Evolutionary conservation across 2,329 filamentous ascomycete species (phyloP), one percentile per base, ranked within the genome.

Genomic region (Rutstroemia sp.): DNA sequence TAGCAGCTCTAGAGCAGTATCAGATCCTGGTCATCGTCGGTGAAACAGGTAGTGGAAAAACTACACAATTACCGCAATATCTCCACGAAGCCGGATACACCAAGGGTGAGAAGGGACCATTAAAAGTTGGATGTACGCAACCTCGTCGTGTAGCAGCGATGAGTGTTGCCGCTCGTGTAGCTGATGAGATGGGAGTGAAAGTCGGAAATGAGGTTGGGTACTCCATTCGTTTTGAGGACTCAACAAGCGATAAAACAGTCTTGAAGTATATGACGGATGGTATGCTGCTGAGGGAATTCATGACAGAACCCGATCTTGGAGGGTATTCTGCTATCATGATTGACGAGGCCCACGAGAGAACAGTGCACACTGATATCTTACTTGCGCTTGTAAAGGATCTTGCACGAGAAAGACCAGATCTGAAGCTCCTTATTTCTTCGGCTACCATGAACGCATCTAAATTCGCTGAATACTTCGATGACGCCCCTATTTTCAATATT

Each of bases 221-320:
- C 70, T 86, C 87, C 0, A 95, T 99, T 64, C 88, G 94, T 59
- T 99, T 97, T 65, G 94, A 99, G 69, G 89, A 96, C 71, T 85
- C 86, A 61, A 95, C 91, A 0, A 89, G 84, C 68, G 90, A 95
- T 66, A 95, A 95, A 73, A 97, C 94, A 0, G 78, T 92, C 7
- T 74, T 99, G 54, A 95, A 96, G 71, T 97, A 96, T 72, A 92
- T 95, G 88, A 99, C 94, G 0, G 94, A 99, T 67, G 94, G 94
- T 69, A 95, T 97, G 87, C 76, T 97, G 40, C 76, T 97, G 30
- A 81, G 91, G 68, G 90, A 96, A 69, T 88, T 96, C 62, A 82
- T 96, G 74, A 92, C 89, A 0, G 90, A 95, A 66, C 92, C 92
- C 0, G 85, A 92, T 63, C 75, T 97, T 5, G 81, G 83, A 1